A percentile compares a stretch with the other conserved stretches of the same genome.
Conservation (phyloP, 2,329 filamentous ascomycete genomes). For the Pseudomassariella vexata region DNA sequence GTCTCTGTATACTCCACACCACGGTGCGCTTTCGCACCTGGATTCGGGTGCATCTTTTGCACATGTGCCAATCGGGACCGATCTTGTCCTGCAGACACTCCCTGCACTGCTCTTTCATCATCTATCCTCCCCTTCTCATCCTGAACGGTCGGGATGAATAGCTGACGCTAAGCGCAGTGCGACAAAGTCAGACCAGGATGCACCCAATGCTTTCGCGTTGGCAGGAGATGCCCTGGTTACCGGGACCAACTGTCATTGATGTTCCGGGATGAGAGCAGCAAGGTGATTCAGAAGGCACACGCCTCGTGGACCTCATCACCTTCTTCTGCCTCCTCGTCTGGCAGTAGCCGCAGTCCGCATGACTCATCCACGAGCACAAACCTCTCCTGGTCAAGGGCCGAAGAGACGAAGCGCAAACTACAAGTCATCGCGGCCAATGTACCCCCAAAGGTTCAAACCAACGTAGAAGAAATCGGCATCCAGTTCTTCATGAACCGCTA, state of each 20-base stretch:
- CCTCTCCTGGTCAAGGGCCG: too few relatives aligned
- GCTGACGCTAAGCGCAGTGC: constrained; percentile 43
- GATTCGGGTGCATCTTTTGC: too few relatives aligned
- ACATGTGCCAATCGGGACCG: too few relatives aligned
- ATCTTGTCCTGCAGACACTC: too few relatives aligned
- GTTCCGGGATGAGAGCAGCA: constrained; percentile 61
- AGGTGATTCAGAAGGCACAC: constrained; percentile 54
- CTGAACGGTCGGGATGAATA: too few relatives aligned
- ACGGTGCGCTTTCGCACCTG: too few relatives aligned
- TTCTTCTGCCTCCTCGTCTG: constrained; percentile 11
- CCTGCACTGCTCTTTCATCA: too few relatives aligned
- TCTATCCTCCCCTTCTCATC: too few relatives aligned
- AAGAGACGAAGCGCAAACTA: constrained; percentile 7
- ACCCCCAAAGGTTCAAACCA: constrained; percentile 31
- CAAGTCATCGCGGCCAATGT: constrained; percentile 15
- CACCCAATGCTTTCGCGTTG: constrained; percentile 55
- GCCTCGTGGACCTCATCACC: constrained; percentile 23
- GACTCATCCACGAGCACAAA: too few relatives aligned
- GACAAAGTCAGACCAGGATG: constrained; percentile 56
- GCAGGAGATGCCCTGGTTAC: constrained; percentile 58
- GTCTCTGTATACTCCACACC: constrained; percentile 1
- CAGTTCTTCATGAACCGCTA: constrained; percentile 48
- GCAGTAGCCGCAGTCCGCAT: too few relatives aligned
- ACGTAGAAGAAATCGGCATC: constrained; percentile 39
- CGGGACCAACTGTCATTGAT: constrained; percentile 58